phyloP scores from a whole-genome alignment of 140 eudicot genomes.

The Erigeron philadelphicus region DNA sequence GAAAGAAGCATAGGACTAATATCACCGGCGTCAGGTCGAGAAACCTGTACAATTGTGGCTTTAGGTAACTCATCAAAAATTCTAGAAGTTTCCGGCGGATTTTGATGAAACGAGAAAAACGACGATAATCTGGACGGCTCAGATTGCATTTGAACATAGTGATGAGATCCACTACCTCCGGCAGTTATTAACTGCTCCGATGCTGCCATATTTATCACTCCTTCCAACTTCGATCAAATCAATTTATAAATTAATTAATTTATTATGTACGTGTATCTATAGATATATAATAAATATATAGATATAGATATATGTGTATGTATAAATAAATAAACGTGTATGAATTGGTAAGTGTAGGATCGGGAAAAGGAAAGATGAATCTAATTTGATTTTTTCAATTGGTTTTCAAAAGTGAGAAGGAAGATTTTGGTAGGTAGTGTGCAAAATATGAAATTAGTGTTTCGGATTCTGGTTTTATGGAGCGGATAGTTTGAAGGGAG shows the following conservation, averaged over 20 bases:
- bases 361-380: too few species aligned
- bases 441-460: too few species aligned
- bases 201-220: conserved; percentile 25
- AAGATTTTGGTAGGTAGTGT: too few species aligned
- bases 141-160: conserved; percentile 75
- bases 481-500: too few species aligned
- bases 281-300: too few species aligned
- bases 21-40: conserved; percentile 96
- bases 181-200: conserved; percentile 61
- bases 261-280: conserved; percentile 1
- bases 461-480: too few species aligned
- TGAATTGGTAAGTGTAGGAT: too few species aligned
- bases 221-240: conserved; percentile 29
- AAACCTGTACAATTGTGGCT: conserved; percentile 75
- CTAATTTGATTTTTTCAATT: too few species aligned
- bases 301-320: background rate
- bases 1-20: conserved; percentile 77
- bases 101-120: conserved; percentile 52
- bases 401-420: too few species aligned
- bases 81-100: conserved; percentile 54
- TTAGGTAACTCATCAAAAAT: conserved; percentile 88
- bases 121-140: conserved; percentile 64
- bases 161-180: conserved; percentile 50
- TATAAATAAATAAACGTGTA: too few species aligned
- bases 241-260: background rate